These are phyloP conservation scores for Strobilomyces confusus DNA, from an alignment of 768 basidiomycete genomes.

Conservation along the genomic window DNA sequence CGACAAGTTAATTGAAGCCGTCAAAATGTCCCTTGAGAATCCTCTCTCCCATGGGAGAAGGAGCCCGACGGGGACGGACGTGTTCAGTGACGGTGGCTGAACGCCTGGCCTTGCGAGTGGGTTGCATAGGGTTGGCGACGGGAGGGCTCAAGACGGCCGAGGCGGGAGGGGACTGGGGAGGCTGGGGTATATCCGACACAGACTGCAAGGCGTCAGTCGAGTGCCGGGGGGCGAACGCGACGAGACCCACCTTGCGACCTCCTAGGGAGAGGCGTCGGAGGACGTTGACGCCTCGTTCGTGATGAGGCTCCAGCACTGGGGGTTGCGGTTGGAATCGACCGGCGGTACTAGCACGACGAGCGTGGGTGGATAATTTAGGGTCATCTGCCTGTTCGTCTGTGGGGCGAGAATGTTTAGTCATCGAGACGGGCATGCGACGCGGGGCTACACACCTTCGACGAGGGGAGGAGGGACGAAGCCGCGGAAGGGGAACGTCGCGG, in stretches of 20 bases:
- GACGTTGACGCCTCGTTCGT: conserved; percentile 67
- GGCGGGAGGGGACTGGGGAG: conserved; percentile 50
- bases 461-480: conserved; percentile 48
- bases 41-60: conserved; percentile 87
- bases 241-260: conserved; percentile 47
- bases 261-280: conserved; percentile 74
- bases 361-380: conserved; percentile 44
- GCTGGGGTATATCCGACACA: conserved; percentile 18
- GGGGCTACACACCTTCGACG: conserved; percentile 51
- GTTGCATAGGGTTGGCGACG: conserved; percentile 13
- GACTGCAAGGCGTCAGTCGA: conserved; percentile 6
- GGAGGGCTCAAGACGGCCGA: conserved; percentile 37
- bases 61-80: conserved; percentile 57
- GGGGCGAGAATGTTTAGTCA: neutral
- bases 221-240: neutral
- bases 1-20: conserved; percentile 64
- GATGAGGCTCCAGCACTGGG: conserved; percentile 42
- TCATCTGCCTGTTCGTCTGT: conserved; percentile 43
- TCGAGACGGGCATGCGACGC: neutral
- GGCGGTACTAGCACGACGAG: conserved; percentile 58
- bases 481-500: conserved; percentile 60
- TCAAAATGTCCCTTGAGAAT: conserved; percentile 91
- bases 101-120: conserved; percentile 42
- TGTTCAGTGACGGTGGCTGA: conserved; percentile 53
- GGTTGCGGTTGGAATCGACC: conserved; percentile 50